Evolutionary conservation across 305 asterid genomes (phyloP), one percentile per base, ranked within the genome.

Genomic region (Solanum hybrid): DNA sequence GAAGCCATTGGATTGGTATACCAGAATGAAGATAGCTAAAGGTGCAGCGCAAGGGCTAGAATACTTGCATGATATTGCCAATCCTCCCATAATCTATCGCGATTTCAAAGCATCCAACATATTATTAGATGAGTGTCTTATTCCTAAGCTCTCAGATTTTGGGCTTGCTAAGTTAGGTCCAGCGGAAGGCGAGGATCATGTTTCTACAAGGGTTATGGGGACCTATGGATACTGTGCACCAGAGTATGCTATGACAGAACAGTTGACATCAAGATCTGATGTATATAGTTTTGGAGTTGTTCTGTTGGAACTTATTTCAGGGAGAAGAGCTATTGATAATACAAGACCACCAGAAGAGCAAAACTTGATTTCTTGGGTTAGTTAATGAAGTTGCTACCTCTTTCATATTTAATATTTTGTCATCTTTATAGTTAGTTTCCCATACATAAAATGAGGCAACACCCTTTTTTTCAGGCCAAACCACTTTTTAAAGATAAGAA

Each of bases 151-250:
- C 82, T 96, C 99, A 2, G 99, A 95, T 90, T 97, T 95, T 26
- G 99, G 98, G 45, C 95, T 96, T 14, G 97, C 99, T 20, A 96
- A 95, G 91, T 38, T 96, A 88, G 98, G 98, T 51, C 97, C 97
- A 7, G 91, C 93, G 0, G 95, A 92, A 5, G 98, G 91, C 12
- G 91, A 94, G 61, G 97, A 95, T 87, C 94, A 93, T 61, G 97
- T 93, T 36, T 93, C 98, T 7, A 95, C 99, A 2, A 92, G 98
- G 90, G 96, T 96, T 79, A 96, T 97, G 97, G 99, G 96, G 29
- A 97, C 96, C 10, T 97, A 96, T 15, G 99, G 99, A 22, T 95
- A 97, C 89, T 95, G 97, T 37, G 98, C 99, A 32, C 99, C 99
- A 4, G 99, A 97, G 94, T 96, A 97, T 45, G 96, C 96, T 12